Evolutionary conservation across 768 basidiomycete species (phyloP), one percentile per base, ranked within the genome.

Genomic region (Paxillus involutus): DNA sequence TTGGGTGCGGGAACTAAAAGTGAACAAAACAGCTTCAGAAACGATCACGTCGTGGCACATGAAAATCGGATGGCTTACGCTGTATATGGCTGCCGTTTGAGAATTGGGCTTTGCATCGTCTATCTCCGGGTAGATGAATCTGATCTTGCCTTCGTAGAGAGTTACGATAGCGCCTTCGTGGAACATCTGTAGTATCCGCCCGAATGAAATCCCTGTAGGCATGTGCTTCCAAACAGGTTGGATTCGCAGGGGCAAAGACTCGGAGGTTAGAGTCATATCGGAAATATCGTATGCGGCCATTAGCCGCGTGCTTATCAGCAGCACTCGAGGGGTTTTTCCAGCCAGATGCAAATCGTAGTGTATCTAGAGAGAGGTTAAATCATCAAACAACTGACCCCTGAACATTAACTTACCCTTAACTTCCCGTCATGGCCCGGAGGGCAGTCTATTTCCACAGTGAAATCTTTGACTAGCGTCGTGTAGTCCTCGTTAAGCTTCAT

Each of bases 201-300:
- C 67, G 10, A 69, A 69, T 14, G 69, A 59, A 8, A 68, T 32
- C 9, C 47, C 50, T 19, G 64, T 54, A 8, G 67, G 67, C 30
- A 49, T 14, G 40, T 55, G 51, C 29, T 56, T 55, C 67, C 67
- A 69, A 14, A 57, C 52, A 0, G 56, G 19, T 1, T 8, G 58
- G 6, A 70, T 48, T 35, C 51, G 55, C 13, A 49, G 16, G 6
- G 54, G 47, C 6, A 47, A 52, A 17, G 49, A 51, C 21, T 55
- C 55, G 4, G 59, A 53, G 6, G 57, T 29, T 45, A 65, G 49
- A 10, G 26, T 30, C 5, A 45, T 44, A 30, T 65, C 63, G 6
- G 66, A 66, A 16, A 70, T 59, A 24, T 69, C 59, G 17, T 69
- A 69, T 1, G 66, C 67, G 4, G 62, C 57, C 62, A 69, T 69